These are phyloP conservation scores for Teratosphaeria destructans DNA, from an alignment of 2,329 filamentous ascomycete species.

Conservation along the genomic window DNA sequence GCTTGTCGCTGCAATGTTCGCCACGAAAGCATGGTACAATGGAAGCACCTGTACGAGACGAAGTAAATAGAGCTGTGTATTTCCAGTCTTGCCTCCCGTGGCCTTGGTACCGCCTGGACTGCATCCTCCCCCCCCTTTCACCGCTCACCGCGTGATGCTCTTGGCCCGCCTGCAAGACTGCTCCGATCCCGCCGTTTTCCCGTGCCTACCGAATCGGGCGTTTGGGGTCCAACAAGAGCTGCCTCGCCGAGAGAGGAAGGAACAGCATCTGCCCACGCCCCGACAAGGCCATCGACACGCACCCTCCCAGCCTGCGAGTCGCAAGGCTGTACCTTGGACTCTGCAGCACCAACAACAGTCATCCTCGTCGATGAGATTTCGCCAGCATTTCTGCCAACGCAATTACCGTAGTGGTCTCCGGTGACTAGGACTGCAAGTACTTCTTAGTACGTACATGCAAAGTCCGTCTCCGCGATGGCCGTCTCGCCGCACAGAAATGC, in stretches of 20 bases:
- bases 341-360: not conserved
- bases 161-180: no score
- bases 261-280: not conserved
- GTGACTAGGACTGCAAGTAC: not conserved
- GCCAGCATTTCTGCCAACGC: not conserved
- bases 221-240: no score
- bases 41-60: not conserved
- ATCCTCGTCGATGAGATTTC: not conserved
- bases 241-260: not conserved
- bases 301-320: not conserved
- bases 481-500: no score
- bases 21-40: not conserved
- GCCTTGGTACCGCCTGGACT: not conserved
- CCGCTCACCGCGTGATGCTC: no score
- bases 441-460: no score
- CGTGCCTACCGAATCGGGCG: no score
- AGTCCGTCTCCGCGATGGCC: no score
- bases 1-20: conserved; percentile 5
- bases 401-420: not conserved
- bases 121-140: not conserved
- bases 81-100: not conserved
- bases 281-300: no score
- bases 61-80: not conserved
- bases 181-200: no score
- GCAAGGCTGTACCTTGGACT: not conserved